Percentiles rank a stretch among this genome's conserved stretches.
These are phyloP conservation scores for Chamaecyparis obtusa DNA, from an alignment of 75 land plant genomes.

Conservation along the genomic window DNA sequence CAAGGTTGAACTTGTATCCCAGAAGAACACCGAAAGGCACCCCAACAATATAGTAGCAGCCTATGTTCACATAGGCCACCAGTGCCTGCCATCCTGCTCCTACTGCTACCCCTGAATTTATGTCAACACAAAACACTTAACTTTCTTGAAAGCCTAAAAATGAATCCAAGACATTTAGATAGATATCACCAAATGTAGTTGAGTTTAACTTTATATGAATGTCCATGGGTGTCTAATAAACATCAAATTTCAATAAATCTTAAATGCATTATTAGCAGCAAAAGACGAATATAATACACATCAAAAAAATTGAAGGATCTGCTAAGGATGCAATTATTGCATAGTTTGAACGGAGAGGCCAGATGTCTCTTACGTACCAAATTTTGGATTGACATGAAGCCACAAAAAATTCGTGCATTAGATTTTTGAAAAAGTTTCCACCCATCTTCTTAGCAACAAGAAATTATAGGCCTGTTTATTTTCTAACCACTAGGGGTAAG, in stretches of 20 bases:
- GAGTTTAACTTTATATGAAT: neutral
- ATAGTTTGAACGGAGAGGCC: neutral
- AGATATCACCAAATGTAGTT: neutral
- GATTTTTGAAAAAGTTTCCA: neutral
- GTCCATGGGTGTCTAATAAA: neutral
- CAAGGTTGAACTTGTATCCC: neutral
- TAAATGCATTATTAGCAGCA: neutral
- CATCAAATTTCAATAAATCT: neutral
- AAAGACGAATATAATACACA: neutral
- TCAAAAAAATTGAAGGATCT: neutral
- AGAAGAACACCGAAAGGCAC: slow-evolving; percentile 6
- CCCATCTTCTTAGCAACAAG: neutral
- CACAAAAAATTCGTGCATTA: neutral
- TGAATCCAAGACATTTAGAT: neutral
- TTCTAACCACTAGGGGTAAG: neutral
- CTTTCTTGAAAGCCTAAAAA: neutral
- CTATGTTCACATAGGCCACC: slow-evolving; percentile 11
- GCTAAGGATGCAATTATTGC: neutral
- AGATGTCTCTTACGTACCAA: neutral
- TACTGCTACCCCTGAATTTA: slow-evolving; percentile 9
- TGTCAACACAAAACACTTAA: neutral
- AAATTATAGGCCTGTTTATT: neutral
- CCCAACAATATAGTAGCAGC: slow-evolving; percentile 8
- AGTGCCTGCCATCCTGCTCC: slow-evolving; percentile 15
- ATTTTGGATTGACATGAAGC: neutral